Base-by-base conservation (phyloP, 2,329 filamentous ascomycete species). In the Colletotrichum echinochloae region DNA sequence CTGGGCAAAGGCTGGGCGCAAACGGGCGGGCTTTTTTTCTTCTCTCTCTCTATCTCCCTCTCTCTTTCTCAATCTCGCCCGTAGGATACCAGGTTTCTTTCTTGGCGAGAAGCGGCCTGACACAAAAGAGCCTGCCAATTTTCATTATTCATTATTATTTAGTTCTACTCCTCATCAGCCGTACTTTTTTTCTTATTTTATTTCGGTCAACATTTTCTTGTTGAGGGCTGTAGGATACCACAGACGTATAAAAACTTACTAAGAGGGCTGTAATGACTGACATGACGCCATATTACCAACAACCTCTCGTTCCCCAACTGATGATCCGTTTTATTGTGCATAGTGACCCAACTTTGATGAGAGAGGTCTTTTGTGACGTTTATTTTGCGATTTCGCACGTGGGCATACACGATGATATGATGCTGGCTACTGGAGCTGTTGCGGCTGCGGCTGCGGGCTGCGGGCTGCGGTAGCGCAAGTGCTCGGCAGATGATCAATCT, bases 171-270 rank as follows among this genome's bases (percentile, higher is more conserved):
- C 23, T 46, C 9, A 12, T 2, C 1, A 3, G n/a, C 44, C 44
- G 44, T 23, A 23, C 20, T 46, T 46, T 46, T 23, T 11, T 14
- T 33, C 54, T n/a, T 56, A 20, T 6, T n/a, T n/a, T n/a, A n/a
- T n/a, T n/a, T n/a, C n/a, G n/a, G n/a, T n/a, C n/a, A n/a, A 6
- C 28, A n/a, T 46, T 23, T 8, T 3, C 11, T 11, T 12, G 44
- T 48, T 35, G 44, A 51, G 37, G 37, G 64, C 41, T 60, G 64
- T 67, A 63, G 64, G 68, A 71, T 71, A 63, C 57, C 64, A 60
- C 56, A 67, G 51, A 59, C 51, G 52, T 23, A 44, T 23, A 30
- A 14, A 62, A 18, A 54, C 23, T 16, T 14, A 51, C 26, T 30
- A 26, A 11, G 48, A 70, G 39, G 18, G 37, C 37, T 20, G 63